Evolutionary conservation across 1,284 basidiomycete species (phyloP), one percentile per base, ranked within the genome.

Genomic region (Ceratobasidium sp.): DNA sequence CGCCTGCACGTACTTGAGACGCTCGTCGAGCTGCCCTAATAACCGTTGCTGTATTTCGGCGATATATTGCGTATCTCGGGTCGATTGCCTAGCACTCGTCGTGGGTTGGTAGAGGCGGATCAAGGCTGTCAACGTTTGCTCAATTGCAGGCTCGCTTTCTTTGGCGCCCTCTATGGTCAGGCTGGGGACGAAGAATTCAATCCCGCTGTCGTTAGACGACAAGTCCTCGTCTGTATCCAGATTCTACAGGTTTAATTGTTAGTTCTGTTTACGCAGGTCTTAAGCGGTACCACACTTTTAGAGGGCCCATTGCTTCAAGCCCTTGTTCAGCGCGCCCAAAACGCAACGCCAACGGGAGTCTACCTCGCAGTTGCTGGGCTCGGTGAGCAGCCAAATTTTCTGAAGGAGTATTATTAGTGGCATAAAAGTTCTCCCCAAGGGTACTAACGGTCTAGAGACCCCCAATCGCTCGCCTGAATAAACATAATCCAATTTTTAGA

Each of bases 401-500:
- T 75, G 18, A 9, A 25, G 9, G 25, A 11, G 46, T 33, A 14
- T 18, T 14, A n/a, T 48, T 63, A 33, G 48, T 21, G n/a, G 12
- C 25, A 49, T 7, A 18, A n/a, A 25, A 18, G 42, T 38, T 38
- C 36, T 11, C 12, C 21, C 14, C 25, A 58, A 33, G 11, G 28
- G 33, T 14, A 61, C 74, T 33, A 44, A 75, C 74, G 72, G 42
- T 75, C 73, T n/a, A 75, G 23, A 11, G 74, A 46, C 25, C 56
- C 69, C 69, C 70, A 63, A 28, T 64, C 70, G 30, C 25, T 73
- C 8, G 61, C 28, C 61, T 63, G 28, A 12, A 63, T 59, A 30
- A 61, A 61, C n/a, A 3, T 8, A n/a, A 46, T 9, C 2, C 36
- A 38, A 38, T 11, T 38, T 38, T 33, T 33, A 33, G 11, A 38